Conservation (phyloP, 768 basidiomycete genomes). For the Suillus occidentalis region DNA sequence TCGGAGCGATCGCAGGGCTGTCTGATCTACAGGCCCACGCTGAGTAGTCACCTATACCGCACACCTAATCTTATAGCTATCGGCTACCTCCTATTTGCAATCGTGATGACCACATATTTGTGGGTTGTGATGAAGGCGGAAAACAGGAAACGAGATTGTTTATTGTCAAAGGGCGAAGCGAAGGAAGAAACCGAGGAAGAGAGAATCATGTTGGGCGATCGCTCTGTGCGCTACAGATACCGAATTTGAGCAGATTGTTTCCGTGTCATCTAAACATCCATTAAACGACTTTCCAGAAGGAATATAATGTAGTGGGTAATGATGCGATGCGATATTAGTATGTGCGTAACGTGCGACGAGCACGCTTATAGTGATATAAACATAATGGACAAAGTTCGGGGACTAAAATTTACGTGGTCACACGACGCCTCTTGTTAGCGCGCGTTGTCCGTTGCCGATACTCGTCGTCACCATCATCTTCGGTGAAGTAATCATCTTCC, state of each 20-base stretch:
- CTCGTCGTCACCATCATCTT: slow-evolving; percentile 36
- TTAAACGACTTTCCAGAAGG: slow-evolving; percentile 4
- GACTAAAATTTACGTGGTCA: slow-evolving; percentile 14
- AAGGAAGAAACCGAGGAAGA: slow-evolving; percentile 23
- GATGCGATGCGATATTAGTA: slow-evolving; percentile 9
- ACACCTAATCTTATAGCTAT: slow-evolving; percentile 59
- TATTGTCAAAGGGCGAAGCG: slow-evolving; percentile 19
- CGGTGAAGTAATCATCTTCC: slow-evolving; percentile 34
- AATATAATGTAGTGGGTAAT: slow-evolving; percentile 24
- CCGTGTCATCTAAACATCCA: slow-evolving; percentile 2
- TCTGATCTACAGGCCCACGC: slow-evolving; percentile 53
- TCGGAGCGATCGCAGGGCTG: slow-evolving; percentile 61
- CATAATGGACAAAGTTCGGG: slow-evolving; percentile 1
- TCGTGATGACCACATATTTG: slow-evolving; percentile 42
- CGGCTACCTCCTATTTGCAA: slow-evolving; percentile 54
- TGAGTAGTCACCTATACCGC: slow-evolving; percentile 47
- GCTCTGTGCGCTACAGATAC: slow-evolving; percentile 30
- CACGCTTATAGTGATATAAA: slow-evolving; percentile 7
- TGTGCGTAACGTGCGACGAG: slow-evolving; percentile 5
- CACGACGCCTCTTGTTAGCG: slow-evolving; percentile 31
- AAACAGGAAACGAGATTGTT: slow-evolving; percentile 44
- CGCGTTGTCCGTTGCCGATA: slow-evolving; percentile 31
- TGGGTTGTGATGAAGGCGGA: slow-evolving; percentile 50
- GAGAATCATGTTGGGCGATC: slow-evolving; percentile 28
- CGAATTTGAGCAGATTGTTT: slow-evolving; percentile 20